phyloP scores from a whole-genome alignment of 768 basidiomycete genomes.

The Pisolithus sp. region DNA sequence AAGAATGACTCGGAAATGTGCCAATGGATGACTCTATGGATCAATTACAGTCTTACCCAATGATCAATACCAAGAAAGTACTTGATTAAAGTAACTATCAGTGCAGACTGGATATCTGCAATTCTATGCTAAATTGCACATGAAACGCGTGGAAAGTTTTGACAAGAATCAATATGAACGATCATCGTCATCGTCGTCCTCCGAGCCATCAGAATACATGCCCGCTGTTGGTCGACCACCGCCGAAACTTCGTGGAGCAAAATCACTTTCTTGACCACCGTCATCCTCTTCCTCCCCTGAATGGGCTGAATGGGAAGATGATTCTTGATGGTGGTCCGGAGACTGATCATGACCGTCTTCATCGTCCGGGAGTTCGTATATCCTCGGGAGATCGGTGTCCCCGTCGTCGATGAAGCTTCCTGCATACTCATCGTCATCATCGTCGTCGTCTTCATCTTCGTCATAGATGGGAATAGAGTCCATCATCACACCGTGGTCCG shows the following conservation, averaged over 20 bases:
- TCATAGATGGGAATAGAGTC: conserved; percentile 11
- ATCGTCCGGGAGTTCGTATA: background rate
- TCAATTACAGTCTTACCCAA: too few relatives aligned
- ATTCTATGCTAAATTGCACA: background rate
- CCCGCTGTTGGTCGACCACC: background rate
- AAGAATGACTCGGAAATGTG: too few relatives aligned
- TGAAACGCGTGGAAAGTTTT: background rate
- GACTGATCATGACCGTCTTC: conserved; percentile 6
- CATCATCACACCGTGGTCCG: conserved; percentile 13
- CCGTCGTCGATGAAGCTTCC: conserved; percentile 54
- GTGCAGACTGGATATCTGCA: too few relatives aligned
- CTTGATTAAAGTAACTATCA: too few relatives aligned
- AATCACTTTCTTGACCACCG: conserved; percentile 2
- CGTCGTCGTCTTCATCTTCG: conserved; percentile 11
- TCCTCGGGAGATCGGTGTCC: conserved; percentile 12
- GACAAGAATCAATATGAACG: background rate
- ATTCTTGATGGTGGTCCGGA: background rate
- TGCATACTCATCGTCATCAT: conserved; percentile 39
- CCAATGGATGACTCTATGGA: too few relatives aligned
- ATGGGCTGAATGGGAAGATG: conserved; percentile 3
- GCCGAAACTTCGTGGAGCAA: background rate
- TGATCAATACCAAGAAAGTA: too few relatives aligned
- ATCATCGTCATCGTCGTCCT: conserved; percentile 2
- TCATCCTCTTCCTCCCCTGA: background rate
- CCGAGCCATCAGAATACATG: conserved; percentile 20